Base-by-base conservation (phyloP, 2,329 filamentous ascomycete genomes). In the Dactylellina cionopaga region DNA sequence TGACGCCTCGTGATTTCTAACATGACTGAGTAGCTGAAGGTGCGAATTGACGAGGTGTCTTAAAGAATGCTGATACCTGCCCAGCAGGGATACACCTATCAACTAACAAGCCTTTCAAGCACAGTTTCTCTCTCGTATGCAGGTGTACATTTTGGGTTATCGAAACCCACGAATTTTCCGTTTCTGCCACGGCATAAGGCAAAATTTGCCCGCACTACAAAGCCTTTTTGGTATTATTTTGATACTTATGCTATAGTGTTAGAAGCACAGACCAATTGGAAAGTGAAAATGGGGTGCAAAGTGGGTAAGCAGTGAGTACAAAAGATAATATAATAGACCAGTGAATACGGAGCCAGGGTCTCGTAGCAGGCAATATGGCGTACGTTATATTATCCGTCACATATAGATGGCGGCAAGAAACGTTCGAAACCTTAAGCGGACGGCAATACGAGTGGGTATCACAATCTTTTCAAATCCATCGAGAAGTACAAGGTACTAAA, bases 371-470 rank as follows among this genome's bases (percentile, higher is more conserved):
- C 33, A 54, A 24, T 64, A 63, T 63, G 39, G 65, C 65, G 56
- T 63, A 69, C 25, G 46, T n/a, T 70, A 70, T 70, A 70, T 51
- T 51, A 56, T 7, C 47, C n/a, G 49, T 60, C 41, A 19, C 22
- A 70, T 70, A 70, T 70, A 70, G 35, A 39, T 46, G 44, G 25
- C 49, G 49, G 35, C n/a, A 17, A 52, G 39, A 24, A 3, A 37
- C 25, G 43, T 6, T n/a, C 13, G 17, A 70, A n/a, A 56, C 65
- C 65, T 59, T 58, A 70, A 70, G 22, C 31, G 56, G 65, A 70
- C 37, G 22, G 24, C 29, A 37, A 70, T 70, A 70, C 65, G 65
- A 70, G 15, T 17, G 24, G 11, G 11, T n/a, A n/a, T n/a, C n/a
- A n/a, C n/a, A n/a, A n/a, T n/a, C n/a, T n/a, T n/a, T n/a, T n/a